These are phyloP conservation scores for Candida quercuum DNA, from an alignment of 805 yeast genomes.

Conservation along the genomic window DNA sequence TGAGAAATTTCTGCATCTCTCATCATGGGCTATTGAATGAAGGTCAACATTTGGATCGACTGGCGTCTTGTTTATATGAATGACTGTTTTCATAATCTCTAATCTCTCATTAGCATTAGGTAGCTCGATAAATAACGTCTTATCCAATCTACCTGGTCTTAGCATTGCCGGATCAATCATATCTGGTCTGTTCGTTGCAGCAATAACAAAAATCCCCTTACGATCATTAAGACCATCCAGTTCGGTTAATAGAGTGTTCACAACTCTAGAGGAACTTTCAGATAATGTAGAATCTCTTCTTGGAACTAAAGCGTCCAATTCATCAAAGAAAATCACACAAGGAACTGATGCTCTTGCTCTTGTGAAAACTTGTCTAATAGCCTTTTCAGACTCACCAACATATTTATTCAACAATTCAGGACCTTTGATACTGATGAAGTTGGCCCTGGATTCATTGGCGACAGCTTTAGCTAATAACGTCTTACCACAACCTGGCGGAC, in stretches of 20 bases:
- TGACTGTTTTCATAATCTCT: conserved; percentile 77
- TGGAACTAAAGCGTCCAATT: conserved; percentile 93
- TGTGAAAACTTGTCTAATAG: conserved; percentile 87
- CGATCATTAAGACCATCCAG: conserved; percentile 92
- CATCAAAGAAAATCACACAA: conserved; percentile 93
- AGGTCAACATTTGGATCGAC: conserved; percentile 58
- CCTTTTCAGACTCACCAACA: conserved; percentile 94
- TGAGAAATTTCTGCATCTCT: conserved; percentile 80
- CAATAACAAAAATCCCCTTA: conserved; percentile 88
- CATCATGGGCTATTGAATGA: conserved; percentile 58
- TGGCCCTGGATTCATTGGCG: conserved; percentile 94
- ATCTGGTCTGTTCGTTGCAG: conserved; percentile 97
- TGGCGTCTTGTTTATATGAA: conserved; percentile 73
- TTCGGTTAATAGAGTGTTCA: conserved; percentile 89
- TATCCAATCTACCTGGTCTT: conserved; percentile 93
- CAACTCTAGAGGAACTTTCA: conserved; percentile 90
- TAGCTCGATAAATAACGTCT: conserved; percentile 84
- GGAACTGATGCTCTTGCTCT: conserved; percentile 93
- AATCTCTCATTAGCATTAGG: conserved; percentile 75
- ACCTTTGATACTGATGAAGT: conserved; percentile 92
- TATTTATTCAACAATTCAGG: conserved; percentile 92
- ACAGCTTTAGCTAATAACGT: conserved; percentile 95
- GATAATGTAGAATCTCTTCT: conserved; percentile 83
- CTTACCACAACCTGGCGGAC: conserved; percentile 99
- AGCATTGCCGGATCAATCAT: conserved; percentile 98